Conservation (phyloP, 768 basidiomycete genomes). For the Kockovaella imperatae region DNA sequence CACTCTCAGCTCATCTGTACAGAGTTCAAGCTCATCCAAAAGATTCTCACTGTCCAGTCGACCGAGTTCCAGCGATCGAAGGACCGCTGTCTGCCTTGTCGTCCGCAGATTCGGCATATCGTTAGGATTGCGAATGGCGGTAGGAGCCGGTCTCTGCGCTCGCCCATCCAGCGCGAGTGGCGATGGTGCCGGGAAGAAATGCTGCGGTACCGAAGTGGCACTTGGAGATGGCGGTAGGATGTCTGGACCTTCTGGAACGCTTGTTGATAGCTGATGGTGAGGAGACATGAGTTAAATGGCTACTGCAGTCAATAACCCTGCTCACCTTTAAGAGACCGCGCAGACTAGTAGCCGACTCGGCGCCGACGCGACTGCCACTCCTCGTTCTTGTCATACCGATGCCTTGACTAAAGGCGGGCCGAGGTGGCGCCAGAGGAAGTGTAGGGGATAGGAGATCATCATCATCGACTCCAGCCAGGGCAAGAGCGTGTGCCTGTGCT, state of each 20-base stretch:
- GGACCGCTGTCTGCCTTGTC: constrained; percentile 21
- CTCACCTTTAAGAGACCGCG: constrained; percentile 39
- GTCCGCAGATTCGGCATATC: neutral
- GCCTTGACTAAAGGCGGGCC: neutral
- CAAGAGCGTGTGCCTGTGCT: constrained; percentile 22
- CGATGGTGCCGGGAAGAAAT: constrained; percentile 36
- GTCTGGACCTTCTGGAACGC: constrained; percentile 32
- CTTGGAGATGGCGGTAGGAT: constrained; percentile 35
- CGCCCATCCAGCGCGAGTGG: constrained; percentile 29
- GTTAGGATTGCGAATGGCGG: neutral
- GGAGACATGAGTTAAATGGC: neutral
- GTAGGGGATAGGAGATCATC: constrained; percentile 16
- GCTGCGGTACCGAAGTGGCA: constrained; percentile 16
- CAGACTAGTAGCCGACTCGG: constrained; percentile 15
- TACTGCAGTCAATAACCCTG: neutral
- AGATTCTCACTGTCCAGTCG: constrained; percentile 56
- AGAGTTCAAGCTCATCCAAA: constrained; percentile 62
- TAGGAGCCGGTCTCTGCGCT: neutral
- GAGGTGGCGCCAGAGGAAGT: constrained; percentile 5
- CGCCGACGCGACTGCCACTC: constrained; percentile 28
- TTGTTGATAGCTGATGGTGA: constrained; percentile 23
- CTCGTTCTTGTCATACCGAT: constrained; percentile 17
- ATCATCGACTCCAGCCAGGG: constrained; percentile 17
- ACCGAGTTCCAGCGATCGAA: constrained; percentile 65
- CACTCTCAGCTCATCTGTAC: too few species aligned